Percentiles rank a stretch among this genome's conserved stretches.
These are phyloP conservation scores for Phytophthora pisi DNA, from an alignment of 352 stramenopile species.

Conservation along the genomic window DNA sequence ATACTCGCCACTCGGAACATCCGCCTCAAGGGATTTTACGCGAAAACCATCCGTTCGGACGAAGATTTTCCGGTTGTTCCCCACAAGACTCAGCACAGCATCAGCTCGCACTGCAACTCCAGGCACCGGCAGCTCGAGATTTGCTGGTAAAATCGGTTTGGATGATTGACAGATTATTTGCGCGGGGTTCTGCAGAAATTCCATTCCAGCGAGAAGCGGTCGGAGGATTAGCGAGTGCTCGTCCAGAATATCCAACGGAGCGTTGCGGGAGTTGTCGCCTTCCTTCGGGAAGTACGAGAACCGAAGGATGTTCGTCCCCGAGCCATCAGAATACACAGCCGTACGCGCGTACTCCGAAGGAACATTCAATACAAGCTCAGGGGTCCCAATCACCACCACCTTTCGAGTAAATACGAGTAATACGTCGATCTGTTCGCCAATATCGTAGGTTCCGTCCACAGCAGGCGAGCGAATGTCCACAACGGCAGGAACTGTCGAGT, in stretches of 20 bases:
- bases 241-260: slow-evolving; percentile 53
- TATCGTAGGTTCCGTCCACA: slow-evolving; percentile 66
- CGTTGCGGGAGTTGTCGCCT: slow-evolving; percentile 51
- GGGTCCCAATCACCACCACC: slow-evolving; percentile 51
- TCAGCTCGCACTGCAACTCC: slow-evolving; percentile 51
- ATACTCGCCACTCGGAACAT: slow-evolving; percentile 55
- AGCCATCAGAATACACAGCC: slow-evolving; percentile 61
- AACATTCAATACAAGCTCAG: slow-evolving; percentile 64
- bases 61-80: slow-evolving; percentile 64
- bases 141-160: slow-evolving; percentile 36
- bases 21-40: slow-evolving; percentile 37
- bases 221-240: slow-evolving; percentile 47
- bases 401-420: slow-evolving; percentile 59
- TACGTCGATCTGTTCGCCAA: slow-evolving; percentile 58
- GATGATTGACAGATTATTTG: slow-evolving; percentile 48
- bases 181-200: slow-evolving; percentile 37
- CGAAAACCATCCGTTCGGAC: slow-evolving; percentile 67
- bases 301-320: slow-evolving; percentile 41
- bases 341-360: slow-evolving; percentile 34
- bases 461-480: slow-evolving; percentile 45
- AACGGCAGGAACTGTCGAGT: slow-evolving; percentile 54
- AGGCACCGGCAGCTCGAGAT: slow-evolving; percentile 56
- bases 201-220: slow-evolving; percentile 38
- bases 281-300: slow-evolving; percentile 57
- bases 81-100: slow-evolving; percentile 62